These are phyloP conservation scores for Corylus americana DNA, from an alignment of 306 rosid species.

Conservation along the genomic window DNA sequence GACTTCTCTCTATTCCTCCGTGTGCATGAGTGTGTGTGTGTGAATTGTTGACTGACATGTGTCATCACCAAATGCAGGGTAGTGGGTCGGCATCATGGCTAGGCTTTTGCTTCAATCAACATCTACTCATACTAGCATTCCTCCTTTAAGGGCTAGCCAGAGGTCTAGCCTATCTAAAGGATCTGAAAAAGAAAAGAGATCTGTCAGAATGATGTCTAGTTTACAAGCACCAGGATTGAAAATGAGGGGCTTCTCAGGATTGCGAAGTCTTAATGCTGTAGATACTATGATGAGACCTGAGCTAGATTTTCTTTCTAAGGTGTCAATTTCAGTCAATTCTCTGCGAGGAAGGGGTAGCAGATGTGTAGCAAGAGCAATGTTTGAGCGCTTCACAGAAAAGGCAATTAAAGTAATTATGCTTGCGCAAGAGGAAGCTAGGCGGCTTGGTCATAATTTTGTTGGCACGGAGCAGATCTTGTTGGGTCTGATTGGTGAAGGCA, in stretches of 20 bases:
- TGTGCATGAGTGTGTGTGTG: not conserved
- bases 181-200: conserved; percentile 54
- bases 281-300: conserved; percentile 59
- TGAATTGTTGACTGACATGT: conserved; percentile 19
- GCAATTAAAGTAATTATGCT: conserved; percentile 98
- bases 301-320: conserved; percentile 57
- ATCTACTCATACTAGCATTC: conserved; percentile 41
- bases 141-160: conserved; percentile 51
- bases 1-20: not conserved
- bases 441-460: conserved; percentile 97
- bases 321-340: conserved; percentile 50
- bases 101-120: conserved; percentile 79
- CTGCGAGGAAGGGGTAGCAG: conserved; percentile 59
- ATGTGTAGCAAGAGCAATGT: conserved; percentile 84
- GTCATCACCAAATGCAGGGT: conserved; percentile 29
- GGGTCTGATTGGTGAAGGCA: conserved; percentile 98
- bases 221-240: conserved; percentile 49
- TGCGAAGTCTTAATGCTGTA: conserved; percentile 61
- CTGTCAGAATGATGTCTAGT: conserved; percentile 57
- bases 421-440: conserved; percentile 98
- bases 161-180: conserved; percentile 57
- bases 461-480: conserved; percentile 99
- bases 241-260: conserved; percentile 66
- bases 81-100: conserved; percentile 57
- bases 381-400: conserved; percentile 96